These are phyloP conservation scores for Talaromyces pinophilus DNA, from an alignment of 2,329 filamentous ascomycete species.

Conservation along the genomic window DNA sequence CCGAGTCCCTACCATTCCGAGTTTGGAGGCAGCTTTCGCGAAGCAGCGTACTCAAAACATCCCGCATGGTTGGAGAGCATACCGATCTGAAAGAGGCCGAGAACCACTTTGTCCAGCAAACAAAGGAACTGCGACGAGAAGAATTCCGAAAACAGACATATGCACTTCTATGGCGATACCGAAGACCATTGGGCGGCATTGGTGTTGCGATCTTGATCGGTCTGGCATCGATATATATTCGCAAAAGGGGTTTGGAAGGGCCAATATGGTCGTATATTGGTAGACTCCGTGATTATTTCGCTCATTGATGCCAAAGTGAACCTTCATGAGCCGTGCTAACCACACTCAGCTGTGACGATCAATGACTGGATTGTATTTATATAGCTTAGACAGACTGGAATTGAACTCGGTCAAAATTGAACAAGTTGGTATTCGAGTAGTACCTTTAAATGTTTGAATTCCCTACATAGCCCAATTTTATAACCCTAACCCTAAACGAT, in stretches of 20 bases:
- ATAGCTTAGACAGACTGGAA: not conserved
- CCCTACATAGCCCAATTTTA: too few species aligned
- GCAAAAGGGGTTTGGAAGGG: constrained; percentile 47
- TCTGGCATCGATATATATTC: constrained; percentile 67
- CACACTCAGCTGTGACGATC: not conserved
- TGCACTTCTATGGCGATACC: constrained; percentile 62
- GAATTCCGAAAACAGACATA: constrained; percentile 59
- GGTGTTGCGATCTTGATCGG: constrained; percentile 68
- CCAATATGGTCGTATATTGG: constrained; percentile 38
- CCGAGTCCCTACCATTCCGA: constrained; percentile 63
- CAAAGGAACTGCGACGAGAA: constrained; percentile 66
- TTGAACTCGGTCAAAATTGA: not conserved
- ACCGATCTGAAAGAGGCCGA: constrained; percentile 62
- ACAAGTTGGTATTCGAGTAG: not conserved
- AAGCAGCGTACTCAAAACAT: constrained; percentile 84
- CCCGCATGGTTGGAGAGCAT: constrained; percentile 61
- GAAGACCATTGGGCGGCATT: constrained; percentile 62
- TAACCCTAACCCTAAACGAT: not conserved
- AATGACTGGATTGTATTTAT: not conserved
- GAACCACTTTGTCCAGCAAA: constrained; percentile 69
- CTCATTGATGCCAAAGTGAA: not conserved
- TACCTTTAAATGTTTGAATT: not conserved
- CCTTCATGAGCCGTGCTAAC: not conserved
- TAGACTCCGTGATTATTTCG: constrained; percentile 31
- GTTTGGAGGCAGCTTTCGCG: constrained; percentile 72